phyloP scores from a whole-genome alignment of 2,329 filamentous ascomycete genomes.

The Botrytis medusae region DNA sequence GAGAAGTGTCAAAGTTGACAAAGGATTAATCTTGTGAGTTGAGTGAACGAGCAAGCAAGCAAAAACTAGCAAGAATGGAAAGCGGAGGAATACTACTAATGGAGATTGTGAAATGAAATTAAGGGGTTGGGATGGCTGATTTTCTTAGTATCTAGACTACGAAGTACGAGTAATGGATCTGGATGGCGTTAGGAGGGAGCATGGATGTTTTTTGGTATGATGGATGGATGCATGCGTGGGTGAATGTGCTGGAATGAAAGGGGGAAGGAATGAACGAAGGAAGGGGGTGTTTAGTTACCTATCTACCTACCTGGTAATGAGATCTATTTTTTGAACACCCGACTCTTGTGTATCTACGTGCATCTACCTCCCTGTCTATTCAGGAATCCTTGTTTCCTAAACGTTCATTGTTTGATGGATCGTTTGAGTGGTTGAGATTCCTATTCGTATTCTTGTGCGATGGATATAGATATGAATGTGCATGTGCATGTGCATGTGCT shows the following conservation, averaged over 20 bases:
- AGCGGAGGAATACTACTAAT: background rate
- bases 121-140: background rate
- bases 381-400: background rate
- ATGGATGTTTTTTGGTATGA: background rate
- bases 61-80: background rate
- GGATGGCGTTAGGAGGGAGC: background rate
- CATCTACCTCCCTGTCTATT: background rate
- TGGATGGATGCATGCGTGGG: background rate
- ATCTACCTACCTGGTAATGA: background rate
- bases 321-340: background rate
- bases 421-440: background rate
- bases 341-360: background rate
- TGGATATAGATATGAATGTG: background rate
- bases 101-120: background rate
- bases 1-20: conserved; percentile 58
- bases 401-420: background rate
- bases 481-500: background rate
- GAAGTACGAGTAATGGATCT: background rate
- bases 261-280: background rate
- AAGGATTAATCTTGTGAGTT: conserved; percentile 44
- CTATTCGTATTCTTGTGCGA: background rate
- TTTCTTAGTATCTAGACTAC: background rate
- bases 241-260: background rate
- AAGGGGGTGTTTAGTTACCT: background rate
- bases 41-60: background rate